A percentile compares a stretch with the other conserved stretches of the same genome.
Evolutionary conservation across 2,329 filamentous ascomycete species (phyloP).

Genomic region (Neofusicoccum parvum): DNA sequence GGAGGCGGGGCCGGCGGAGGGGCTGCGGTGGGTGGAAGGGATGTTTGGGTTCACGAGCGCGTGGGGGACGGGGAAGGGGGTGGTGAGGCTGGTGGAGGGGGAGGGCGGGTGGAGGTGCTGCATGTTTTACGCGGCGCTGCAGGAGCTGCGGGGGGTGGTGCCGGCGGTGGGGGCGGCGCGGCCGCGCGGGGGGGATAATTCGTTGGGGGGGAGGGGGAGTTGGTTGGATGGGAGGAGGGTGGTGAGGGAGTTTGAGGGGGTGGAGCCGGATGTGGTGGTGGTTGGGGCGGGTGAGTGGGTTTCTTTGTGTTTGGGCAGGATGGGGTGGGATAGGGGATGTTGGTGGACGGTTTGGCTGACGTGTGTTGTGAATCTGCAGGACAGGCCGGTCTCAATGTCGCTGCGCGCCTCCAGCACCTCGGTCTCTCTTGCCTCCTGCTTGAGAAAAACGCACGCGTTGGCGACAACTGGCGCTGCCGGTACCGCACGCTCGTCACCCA

Average conservation of each 20-base stretch:
- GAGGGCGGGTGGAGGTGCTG: slow-evolving; percentile 62
- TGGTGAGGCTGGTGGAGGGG: slow-evolving; percentile 54
- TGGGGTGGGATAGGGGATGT: no score
- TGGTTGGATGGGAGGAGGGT: slow-evolving; percentile 46
- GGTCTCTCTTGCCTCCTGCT: slow-evolving; percentile 46
- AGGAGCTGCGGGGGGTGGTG: slow-evolving; percentile 57
- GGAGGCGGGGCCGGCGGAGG: slow-evolving; percentile 52
- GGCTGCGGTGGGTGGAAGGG: slow-evolving; percentile 58
- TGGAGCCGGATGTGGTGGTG: slow-evolving; percentile 63
- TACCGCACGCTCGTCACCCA: slow-evolving; percentile 64
- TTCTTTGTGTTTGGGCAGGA: background rate
- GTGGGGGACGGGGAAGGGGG: slow-evolving; percentile 58
- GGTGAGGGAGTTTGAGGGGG: slow-evolving; percentile 31
- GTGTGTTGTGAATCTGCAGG: slow-evolving; percentile 20
- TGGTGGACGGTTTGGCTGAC: background rate
- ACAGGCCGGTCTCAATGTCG: slow-evolving; percentile 34
- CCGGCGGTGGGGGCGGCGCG: slow-evolving; percentile 53
- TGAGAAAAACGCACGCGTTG: slow-evolving; percentile 49
- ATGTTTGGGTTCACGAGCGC: slow-evolving; percentile 58
- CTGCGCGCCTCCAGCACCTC: slow-evolving; percentile 44
- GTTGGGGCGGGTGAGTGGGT: slow-evolving; percentile 50
- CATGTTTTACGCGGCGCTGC: slow-evolving; percentile 63
- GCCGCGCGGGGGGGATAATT: slow-evolving; percentile 63
- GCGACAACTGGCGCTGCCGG: slow-evolving; percentile 54
- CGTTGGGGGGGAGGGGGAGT: slow-evolving; percentile 57